phyloP scores from a whole-genome alignment of 2,329 filamentous ascomycete species.

The Colletotrichum filicis region DNA sequence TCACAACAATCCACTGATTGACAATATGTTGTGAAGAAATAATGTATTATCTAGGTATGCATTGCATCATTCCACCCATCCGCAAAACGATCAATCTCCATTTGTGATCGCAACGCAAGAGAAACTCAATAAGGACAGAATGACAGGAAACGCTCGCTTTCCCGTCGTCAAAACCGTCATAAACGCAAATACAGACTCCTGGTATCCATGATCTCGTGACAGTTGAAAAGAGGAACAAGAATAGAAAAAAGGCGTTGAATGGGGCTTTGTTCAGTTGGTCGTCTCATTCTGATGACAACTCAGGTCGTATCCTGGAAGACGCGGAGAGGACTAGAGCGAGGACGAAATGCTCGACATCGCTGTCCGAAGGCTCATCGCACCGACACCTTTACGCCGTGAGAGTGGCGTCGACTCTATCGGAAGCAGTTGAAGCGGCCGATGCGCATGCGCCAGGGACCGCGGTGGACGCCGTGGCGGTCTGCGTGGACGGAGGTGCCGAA shows the following conservation, averaged over 20 bases:
- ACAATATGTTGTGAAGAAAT: not conserved
- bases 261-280: not conserved
- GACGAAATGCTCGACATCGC: not conserved
- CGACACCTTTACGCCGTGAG: not conserved
- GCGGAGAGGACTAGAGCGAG: not conserved
- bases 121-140: conserved; percentile 29
- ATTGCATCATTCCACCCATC: not conserved
- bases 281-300: not conserved
- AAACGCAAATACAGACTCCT: conserved; percentile 4
- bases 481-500: conserved; percentile 61
- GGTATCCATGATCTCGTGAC: conserved; percentile 14
- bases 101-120: not conserved
- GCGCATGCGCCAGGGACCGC: conserved; percentile 62
- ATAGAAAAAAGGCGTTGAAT: not conserved
- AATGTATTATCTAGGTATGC: conserved; percentile 13
- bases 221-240: not conserved
- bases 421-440: conserved; percentile 64
- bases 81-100: not conserved
- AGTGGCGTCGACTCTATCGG: conserved; percentile 39
- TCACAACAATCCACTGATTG: not conserved
- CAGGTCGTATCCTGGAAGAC: not conserved
- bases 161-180: not conserved
- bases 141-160: conserved; percentile 24
- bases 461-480: conserved; percentile 57
- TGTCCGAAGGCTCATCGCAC: not conserved